Percentiles rank a stretch among this genome's conserved stretches.
Evolutionary conservation across 202 grass and related monocot genomes (phyloP).

Genomic region (Carex arenaria): DNA sequence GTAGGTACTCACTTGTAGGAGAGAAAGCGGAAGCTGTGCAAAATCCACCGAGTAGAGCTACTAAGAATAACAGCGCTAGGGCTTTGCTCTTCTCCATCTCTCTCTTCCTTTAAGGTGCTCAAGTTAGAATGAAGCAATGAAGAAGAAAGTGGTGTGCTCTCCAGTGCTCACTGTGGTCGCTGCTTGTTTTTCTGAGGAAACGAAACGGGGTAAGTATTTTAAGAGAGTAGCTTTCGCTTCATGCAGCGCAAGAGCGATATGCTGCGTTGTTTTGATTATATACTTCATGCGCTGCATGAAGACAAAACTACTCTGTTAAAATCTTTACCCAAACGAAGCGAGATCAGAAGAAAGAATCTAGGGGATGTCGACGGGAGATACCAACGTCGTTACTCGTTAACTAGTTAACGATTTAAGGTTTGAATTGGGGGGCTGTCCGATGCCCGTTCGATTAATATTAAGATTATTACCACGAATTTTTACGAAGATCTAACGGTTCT

Average conservation of each 20-base stretch:
- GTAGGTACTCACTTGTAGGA: constrained; percentile 30
- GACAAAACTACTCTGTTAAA: too few species aligned
- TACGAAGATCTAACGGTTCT: too few species aligned
- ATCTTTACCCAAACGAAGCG: too few species aligned
- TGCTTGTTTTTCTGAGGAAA: background rate
- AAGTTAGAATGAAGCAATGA: background rate
- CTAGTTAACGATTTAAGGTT: background rate
- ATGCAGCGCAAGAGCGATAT: too few species aligned
- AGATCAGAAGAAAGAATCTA: background rate
- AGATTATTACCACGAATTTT: too few species aligned
- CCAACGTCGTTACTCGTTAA: background rate
- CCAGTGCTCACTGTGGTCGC: background rate
- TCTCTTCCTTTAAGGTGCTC: background rate
- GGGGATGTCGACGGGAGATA: background rate
- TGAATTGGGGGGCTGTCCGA: too few species aligned
- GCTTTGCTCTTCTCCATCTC: constrained; percentile 22
- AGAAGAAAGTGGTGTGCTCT: background rate
- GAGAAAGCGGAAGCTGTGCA: constrained; percentile 20
- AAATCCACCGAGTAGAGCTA: constrained; percentile 11
- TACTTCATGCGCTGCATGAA: too few species aligned
- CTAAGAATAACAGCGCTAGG: constrained; percentile 2
- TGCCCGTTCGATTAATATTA: too few species aligned
- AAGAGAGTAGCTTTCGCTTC: too few species aligned
- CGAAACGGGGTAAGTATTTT: too few species aligned
- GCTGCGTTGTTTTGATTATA: too few species aligned